Evolutionary conservation across 331 rosid species (phyloP).

Genomic region (Erythrophleum ivorense): DNA sequence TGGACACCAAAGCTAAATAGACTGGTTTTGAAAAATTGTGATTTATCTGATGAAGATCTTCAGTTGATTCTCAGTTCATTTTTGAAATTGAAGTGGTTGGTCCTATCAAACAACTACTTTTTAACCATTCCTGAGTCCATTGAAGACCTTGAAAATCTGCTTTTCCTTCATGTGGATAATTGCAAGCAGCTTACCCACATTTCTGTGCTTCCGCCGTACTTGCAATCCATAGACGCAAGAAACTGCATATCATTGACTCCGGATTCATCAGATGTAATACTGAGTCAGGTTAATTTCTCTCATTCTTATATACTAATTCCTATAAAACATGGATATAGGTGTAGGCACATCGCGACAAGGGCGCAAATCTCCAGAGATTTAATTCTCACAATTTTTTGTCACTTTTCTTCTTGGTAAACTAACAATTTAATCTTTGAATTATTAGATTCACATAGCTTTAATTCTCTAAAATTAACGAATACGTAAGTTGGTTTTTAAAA

Average conservation of each 20-base stretch:
- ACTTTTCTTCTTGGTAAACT: too few species aligned
- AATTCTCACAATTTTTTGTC: too few species aligned
- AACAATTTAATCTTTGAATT: too few species aligned
- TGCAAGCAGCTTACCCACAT: conserved; percentile 39
- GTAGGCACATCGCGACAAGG: too few species aligned
- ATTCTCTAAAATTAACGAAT: too few species aligned
- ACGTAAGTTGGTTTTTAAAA: too few species aligned
- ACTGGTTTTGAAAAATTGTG: conserved; percentile 35
- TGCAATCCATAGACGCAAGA: conserved; percentile 44
- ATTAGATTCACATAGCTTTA: too few species aligned
- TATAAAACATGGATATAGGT: too few species aligned
- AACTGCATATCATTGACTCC: conserved; percentile 33
- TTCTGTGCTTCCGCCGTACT: conserved; percentile 35
- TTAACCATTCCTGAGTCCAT: conserved; percentile 38
- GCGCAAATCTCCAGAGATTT: too few species aligned
- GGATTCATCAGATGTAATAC: conserved; percentile 27
- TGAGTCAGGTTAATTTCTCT: conserved; percentile 33
- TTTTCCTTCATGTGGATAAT: conserved; percentile 37
- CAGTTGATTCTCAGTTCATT: conserved; percentile 32
- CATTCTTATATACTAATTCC: too few species aligned
- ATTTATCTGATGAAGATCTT: conserved; percentile 39
- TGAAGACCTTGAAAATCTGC: conserved; percentile 36
- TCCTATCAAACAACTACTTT: conserved; percentile 39
- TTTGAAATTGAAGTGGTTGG: conserved; percentile 33
- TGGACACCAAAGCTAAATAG: conserved; percentile 34